Conservation (phyloP, 129 eudicot species). For the Flaveria robusta region DNA sequence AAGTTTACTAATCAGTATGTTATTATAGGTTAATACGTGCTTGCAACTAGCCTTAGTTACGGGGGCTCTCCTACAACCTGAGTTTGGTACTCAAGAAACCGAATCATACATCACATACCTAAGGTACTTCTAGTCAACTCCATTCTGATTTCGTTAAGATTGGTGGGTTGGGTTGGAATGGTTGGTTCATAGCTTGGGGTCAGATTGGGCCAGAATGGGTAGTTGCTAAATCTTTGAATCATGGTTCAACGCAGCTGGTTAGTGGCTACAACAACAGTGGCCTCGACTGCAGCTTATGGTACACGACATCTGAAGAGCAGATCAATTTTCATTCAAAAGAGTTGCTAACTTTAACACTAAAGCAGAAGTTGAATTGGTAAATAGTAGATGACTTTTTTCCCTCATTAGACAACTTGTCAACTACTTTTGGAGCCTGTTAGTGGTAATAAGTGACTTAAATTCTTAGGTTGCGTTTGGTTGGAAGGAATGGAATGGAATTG, state of each 20-base stretch:
- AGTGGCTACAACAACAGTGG: conserved; percentile 83
- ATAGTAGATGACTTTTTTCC: conserved; percentile 23
- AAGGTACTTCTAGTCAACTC: conserved; percentile 46
- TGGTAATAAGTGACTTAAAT: background rate
- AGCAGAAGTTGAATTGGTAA: conserved; percentile 13
- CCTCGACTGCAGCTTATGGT: conserved; percentile 88
- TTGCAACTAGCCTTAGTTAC: conserved; percentile 82
- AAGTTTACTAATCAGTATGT: background rate
- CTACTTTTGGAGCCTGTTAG: background rate
- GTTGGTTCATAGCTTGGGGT: background rate
- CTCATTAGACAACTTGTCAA: background rate
- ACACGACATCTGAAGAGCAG: conserved; percentile 53
- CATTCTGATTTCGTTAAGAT: background rate
- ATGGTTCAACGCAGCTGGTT: conserved; percentile 64
- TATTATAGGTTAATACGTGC: conserved; percentile 81
- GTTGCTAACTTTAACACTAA: conserved; percentile 7
- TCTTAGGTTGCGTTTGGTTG: too few relatives aligned
- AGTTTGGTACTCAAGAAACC: conserved; percentile 75
- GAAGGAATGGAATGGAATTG: too few relatives aligned
- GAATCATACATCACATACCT: conserved; percentile 66
- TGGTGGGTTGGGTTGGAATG: background rate
- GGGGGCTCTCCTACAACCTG: conserved; percentile 94
- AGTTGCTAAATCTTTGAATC: background rate
- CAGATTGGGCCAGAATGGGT: background rate
- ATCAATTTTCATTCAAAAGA: conserved; percentile 33